Base-by-base conservation (phyloP, 2,329 filamentous ascomycete species). In the Alternaria sp. region DNA sequence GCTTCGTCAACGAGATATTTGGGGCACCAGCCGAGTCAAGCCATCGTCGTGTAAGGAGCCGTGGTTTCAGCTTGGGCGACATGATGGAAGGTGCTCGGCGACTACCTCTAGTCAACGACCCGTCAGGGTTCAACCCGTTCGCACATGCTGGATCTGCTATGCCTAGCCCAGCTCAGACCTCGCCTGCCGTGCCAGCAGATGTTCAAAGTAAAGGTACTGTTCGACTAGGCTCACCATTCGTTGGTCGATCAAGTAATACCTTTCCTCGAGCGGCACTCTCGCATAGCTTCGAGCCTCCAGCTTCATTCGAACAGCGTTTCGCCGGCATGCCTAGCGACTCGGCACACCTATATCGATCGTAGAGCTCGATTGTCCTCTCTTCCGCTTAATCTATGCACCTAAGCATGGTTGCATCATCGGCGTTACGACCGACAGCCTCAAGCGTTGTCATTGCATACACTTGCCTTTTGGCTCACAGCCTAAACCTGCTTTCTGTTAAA, bases 21-120 rank as follows among this genome's bases (percentile, higher is more conserved):
- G 78, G 80, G 55, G 78, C 78, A 34, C 78, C 80, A 39, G 77
- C 80, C 28, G 83, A 87, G 60, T 80, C 81, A 9, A 83, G 84
- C 54, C 82, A 86, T 65, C 84, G 85, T 56, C 84, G 86, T 30
- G 82, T 87, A 34, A 84, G 87, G 41, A 87, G 84, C 66, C 85
- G 88, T 43, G 87, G 87, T 55, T 88, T 87, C 68, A 89, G 86
- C 47, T 81, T 86, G 24, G 85, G 87, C 51, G 85, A 87, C 53
- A 83, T 86, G 60, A 81, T 81, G 62, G 81, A 81, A 28, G 80
- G 82, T 52, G 82, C 79, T 67, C 76, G 81, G 52, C 81, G 83
- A 53, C 79, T 88, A 34, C 80, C 85, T 44, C 81, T 83, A 57
- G 78, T 88, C 4, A 84, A 82, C 4, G 84, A 85, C 7, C 82